Base-by-base conservation (phyloP, 2,329 filamentous ascomycete genomes). In the Pseudofabraea citricarpa region DNA sequence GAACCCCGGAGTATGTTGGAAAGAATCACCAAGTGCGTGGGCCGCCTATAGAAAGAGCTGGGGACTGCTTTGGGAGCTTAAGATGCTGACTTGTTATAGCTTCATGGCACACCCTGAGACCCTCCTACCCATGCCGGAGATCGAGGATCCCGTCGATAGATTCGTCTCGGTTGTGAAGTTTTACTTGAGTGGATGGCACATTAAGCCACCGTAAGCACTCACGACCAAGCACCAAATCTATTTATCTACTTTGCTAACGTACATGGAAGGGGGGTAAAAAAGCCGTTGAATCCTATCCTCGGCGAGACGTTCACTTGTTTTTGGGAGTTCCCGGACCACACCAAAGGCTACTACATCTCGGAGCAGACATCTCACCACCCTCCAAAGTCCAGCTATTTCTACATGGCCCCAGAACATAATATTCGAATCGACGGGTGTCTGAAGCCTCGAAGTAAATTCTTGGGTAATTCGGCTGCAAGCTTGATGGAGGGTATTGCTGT, bases 51-150 rank as follows among this genome's bases (percentile, higher is more conserved):
- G 31, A 40, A 19, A 22, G 16, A 31, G 31, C 24, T 9, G 19
- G 16, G 16, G 9, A 12, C 27, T 31, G 16, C 27, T 15, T n/a
- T 10, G 19, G 12, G 12, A 22, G n/a, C 10, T 15, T 38, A 20
- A 38, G 18, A 24, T 47, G 46, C 47, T 51, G 40, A 55, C 56
- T 31, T 52, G 45, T 32, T 22, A 44, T 62, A 96, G 90, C 73
- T 98, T 98, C 75, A 98, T 98, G 93, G 94, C 91, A 57, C 93
- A 98, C 63, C 93, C 93, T 31, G 93, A 98, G 68, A 94, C 90
- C 60, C 83, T 98, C 23, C 80, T 98, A 4, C 84, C 86, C 24
- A 93, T 97, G 65, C 79, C 91, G 35, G 72, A 80, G 36, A 87
- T 96, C 56, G 87, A 97, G 40, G 91, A 98, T 60, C 91, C 93